Evolutionary conservation across 495 filamentous ascomycete species (phyloP).

Genomic region (Entonaema liquescens): DNA sequence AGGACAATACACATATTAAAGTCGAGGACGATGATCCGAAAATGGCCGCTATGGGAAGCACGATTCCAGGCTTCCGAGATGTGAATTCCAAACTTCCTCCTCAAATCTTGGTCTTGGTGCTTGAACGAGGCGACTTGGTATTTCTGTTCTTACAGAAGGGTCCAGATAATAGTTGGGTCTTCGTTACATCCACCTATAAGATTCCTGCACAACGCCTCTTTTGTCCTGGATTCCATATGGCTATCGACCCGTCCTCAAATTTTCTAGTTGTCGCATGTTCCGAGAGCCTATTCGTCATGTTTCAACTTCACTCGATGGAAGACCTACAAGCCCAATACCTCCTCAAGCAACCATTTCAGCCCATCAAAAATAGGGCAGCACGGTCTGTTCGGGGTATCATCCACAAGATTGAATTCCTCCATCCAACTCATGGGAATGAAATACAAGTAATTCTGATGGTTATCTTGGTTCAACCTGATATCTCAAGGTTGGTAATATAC

Average conservation of each 20-base stretch:
- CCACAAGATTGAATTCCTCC: constrained; percentile 86
- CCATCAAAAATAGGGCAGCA: constrained; percentile 61
- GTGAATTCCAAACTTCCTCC: constrained; percentile 63
- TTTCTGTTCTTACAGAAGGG: constrained; percentile 71
- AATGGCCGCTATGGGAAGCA: constrained; percentile 15
- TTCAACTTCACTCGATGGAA: constrained; percentile 63
- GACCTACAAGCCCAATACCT: constrained; percentile 54
- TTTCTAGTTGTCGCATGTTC: constrained; percentile 58
- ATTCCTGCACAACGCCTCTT: constrained; percentile 60
- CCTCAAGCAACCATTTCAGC: constrained; percentile 46
- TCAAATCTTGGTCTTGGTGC: constrained; percentile 76
- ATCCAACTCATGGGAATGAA: constrained; percentile 69
- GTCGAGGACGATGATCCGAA: constrained; percentile 34
- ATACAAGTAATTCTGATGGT: constrained; percentile 79
- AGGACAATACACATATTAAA: constrained; percentile 46
- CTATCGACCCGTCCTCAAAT: constrained; percentile 76
- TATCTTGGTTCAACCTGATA: constrained; percentile 67
- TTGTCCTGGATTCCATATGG: constrained; percentile 75
- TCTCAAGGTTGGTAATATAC: constrained; percentile 72
- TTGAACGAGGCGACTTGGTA: constrained; percentile 72
- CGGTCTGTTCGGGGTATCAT: constrained; percentile 76
- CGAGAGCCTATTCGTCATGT: constrained; percentile 62
- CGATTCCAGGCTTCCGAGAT: constrained; percentile 6
- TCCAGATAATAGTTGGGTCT: constrained; percentile 57
- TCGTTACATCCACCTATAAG: constrained; percentile 67